phyloP scores from a whole-genome alignment of 768 basidiomycete genomes.

The Tricholoma bakamatsutake region DNA sequence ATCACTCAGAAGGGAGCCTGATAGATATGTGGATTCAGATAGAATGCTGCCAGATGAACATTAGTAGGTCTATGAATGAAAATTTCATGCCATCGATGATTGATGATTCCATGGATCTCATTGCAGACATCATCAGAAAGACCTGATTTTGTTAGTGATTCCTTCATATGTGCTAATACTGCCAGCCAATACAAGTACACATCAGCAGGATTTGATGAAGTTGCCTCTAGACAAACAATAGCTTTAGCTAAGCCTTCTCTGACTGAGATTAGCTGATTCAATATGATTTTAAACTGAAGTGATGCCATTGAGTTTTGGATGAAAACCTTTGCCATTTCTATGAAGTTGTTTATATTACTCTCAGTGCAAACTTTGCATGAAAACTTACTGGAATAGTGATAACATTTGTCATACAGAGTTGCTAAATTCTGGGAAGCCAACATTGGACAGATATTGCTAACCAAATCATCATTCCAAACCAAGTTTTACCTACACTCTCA shows the following conservation, averaged over 20 bases:
- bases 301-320: slow-evolving; percentile 3
- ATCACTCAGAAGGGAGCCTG: background rate
- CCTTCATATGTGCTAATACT: slow-evolving; percentile 16
- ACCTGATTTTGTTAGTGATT: slow-evolving; percentile 9
- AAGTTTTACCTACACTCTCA: background rate
- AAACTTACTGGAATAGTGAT: background rate
- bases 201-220: slow-evolving; percentile 20
- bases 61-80: slow-evolving; percentile 22
- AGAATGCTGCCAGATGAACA: slow-evolving; percentile 24
- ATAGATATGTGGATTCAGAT: slow-evolving; percentile 25
- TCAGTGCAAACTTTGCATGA: background rate
- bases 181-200: slow-evolving; percentile 33
- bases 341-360: background rate
- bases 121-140: slow-evolving; percentile 15
- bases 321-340: slow-evolving; percentile 9
- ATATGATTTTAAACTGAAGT: slow-evolving; percentile 17
- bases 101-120: slow-evolving; percentile 23
- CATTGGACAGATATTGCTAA: background rate
- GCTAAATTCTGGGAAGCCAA: background rate
- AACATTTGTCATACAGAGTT: background rate
- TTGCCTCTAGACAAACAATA: slow-evolving; percentile 27
- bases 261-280: slow-evolving; percentile 20
- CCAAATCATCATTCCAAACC: background rate
- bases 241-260: slow-evolving; percentile 20
- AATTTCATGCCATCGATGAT: slow-evolving; percentile 21